Percentiles rank a stretch among this genome's conserved stretches.
These are phyloP conservation scores for Bocquillonia castaneifolia DNA, from an alignment of 441 rosid species.

Conservation along the genomic window DNA sequence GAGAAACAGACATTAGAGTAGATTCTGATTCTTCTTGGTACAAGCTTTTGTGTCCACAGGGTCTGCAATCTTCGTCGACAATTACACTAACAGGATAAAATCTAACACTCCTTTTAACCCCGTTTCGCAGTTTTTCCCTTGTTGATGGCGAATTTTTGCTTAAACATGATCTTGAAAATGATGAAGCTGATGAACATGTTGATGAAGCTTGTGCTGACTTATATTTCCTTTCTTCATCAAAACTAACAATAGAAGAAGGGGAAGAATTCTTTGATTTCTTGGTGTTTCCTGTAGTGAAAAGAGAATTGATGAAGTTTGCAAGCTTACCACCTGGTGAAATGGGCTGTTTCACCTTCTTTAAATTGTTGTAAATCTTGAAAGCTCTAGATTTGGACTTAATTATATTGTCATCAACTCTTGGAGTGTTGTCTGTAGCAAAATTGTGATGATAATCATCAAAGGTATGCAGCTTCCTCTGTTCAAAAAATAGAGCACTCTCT, in stretches of 20 bases:
- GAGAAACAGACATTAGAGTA: conserved; percentile 34
- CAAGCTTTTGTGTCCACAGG: conserved; percentile 44
- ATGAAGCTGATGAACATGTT: conserved; percentile 66
- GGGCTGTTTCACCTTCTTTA: conserved; percentile 73
- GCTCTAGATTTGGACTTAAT: conserved; percentile 57
- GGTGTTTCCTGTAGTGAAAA: conserved; percentile 44
- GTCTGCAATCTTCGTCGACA: conserved; percentile 54
- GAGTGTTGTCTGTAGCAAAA: conserved; percentile 30
- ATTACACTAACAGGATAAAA: conserved; percentile 67
- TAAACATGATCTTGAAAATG: conserved; percentile 75
- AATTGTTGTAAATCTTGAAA: conserved; percentile 43
- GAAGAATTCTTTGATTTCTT: conserved; percentile 44
- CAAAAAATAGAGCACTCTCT: conserved; percentile 42
- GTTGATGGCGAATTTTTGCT: conserved; percentile 53
- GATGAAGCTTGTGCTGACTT: conserved; percentile 49
- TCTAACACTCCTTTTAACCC: conserved; percentile 56
- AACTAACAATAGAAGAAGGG: conserved; percentile 19
- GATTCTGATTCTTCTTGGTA: conserved; percentile 23
- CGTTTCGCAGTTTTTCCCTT: conserved; percentile 43
- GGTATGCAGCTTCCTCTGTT: conserved; percentile 38
- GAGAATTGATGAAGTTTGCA: conserved; percentile 66
- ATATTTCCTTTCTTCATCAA: conserved; percentile 33
- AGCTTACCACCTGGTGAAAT: conserved; percentile 83
- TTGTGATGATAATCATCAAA: conserved; percentile 34
- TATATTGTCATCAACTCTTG: conserved; percentile 35